Evolutionary conservation across 2,329 filamentous ascomycete species (phyloP).

Genomic region (Immersiporthe knoxdaviesiana): DNA sequence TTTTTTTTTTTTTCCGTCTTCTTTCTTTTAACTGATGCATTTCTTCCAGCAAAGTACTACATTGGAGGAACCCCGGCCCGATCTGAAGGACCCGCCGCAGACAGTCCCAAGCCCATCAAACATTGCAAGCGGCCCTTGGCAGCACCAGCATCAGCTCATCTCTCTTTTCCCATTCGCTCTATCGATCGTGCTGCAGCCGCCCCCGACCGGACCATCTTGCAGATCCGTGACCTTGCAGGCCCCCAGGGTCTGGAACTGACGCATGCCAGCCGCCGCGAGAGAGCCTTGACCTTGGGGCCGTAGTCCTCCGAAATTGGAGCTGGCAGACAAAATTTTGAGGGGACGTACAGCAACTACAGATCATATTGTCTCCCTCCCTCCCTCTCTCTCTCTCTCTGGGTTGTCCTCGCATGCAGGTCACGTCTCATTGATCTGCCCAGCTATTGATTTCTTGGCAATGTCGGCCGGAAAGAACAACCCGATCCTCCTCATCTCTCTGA

Average conservation of each 20-base stretch:
- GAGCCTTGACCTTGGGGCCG: background rate
- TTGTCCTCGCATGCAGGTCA: conserved; percentile 8
- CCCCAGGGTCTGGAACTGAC: background rate
- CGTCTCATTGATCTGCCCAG: background rate
- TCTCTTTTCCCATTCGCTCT: no score
- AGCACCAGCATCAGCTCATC: conserved; percentile 9
- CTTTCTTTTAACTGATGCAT: no score
- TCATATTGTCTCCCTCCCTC: no score
- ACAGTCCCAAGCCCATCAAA: conserved; percentile 1
- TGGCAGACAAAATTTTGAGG: no score
- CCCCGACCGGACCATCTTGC: conserved; percentile 6
- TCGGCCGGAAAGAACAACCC: conserved; percentile 4
- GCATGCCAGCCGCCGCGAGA: background rate
- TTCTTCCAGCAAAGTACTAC: no score
- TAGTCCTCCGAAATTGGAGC: background rate
- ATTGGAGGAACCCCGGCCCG: conserved; percentile 3
- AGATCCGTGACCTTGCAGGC: conserved; percentile 10
- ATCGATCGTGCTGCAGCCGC: conserved; percentile 9
- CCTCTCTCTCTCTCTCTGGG: no score
- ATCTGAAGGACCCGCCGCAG: conserved; percentile 22
- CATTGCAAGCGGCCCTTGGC: conserved; percentile 1
- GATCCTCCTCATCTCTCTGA: background rate
- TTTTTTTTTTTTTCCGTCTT: no score
- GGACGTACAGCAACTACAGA: no score
- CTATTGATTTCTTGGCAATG: conserved; percentile 3